Conservation (phyloP, 371 early-diverging fungal species). For the Rhizopus arrhizus region DNA sequence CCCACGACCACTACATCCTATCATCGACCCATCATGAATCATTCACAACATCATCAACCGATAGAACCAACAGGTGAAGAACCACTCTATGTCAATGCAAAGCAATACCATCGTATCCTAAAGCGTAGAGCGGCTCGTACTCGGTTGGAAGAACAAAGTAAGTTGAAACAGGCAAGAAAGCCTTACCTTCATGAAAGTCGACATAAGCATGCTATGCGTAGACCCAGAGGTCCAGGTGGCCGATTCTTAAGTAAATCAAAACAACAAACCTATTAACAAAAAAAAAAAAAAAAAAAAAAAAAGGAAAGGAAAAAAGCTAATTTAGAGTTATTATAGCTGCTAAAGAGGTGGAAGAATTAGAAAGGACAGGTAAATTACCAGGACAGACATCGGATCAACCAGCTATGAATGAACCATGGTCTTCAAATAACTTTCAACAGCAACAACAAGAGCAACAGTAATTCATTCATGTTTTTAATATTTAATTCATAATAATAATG, state of each 20-base stretch:
- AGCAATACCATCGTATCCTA: slow-evolving; percentile 89
- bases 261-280: background rate
- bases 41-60: background rate
- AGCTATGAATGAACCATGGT: background rate
- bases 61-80: slow-evolving; percentile 9
- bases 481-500: too few relatives aligned
- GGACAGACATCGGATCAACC: slow-evolving; percentile 11
- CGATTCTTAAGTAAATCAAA: slow-evolving; percentile 64
- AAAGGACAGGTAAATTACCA: slow-evolving; percentile 30
- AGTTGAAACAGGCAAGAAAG: slow-evolving; percentile 56
- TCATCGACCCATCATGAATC: background rate
- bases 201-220: slow-evolving; percentile 93
- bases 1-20: background rate
- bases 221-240: slow-evolving; percentile 90
- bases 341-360: slow-evolving; percentile 56
- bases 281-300: background rate
- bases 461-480: too few relatives aligned
- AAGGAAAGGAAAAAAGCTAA: background rate
- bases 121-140: slow-evolving; percentile 79
- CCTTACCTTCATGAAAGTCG: slow-evolving; percentile 93
- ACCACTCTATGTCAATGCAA: slow-evolving; percentile 67
- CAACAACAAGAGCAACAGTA: background rate
- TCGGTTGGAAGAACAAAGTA: slow-evolving; percentile 58
- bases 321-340: slow-evolving; percentile 31
- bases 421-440: background rate